Evolutionary conservation across 140 eudicot species (phyloP).

Genomic region (Stevia rebaudiana): DNA sequence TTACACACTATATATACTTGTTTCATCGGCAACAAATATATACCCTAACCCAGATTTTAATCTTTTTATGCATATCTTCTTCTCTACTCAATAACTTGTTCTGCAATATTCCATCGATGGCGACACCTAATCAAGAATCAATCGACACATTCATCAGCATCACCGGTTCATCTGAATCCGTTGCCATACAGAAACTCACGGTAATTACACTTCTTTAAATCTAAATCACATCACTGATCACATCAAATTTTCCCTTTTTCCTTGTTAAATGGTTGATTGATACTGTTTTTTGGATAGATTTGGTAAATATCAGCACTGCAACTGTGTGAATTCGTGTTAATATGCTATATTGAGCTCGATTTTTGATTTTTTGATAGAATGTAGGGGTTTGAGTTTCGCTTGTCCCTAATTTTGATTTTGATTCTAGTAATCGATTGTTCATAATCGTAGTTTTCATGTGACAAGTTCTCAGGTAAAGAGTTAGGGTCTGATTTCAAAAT

Average conservation of each 20-base stretch:
- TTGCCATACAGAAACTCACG: constrained; percentile 48
- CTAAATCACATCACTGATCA: constrained; percentile 22
- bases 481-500: constrained; percentile 19
- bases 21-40: constrained; percentile 3
- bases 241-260: not conserved
- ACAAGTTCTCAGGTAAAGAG: not conserved
- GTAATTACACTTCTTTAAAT: constrained; percentile 20
- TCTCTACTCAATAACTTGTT: constrained; percentile 21
- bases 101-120: constrained; percentile 35
- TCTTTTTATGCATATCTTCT: not conserved
- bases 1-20: constrained; percentile 4
- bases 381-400: constrained; percentile 18
- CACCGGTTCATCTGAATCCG: constrained; percentile 52
- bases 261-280: not conserved
- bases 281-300: constrained; percentile 2
- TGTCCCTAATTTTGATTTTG: constrained; percentile 6
- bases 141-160: constrained; percentile 59
- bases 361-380: constrained; percentile 11
- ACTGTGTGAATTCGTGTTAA: constrained; percentile 4
- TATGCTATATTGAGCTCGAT: constrained; percentile 13
- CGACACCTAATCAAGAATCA: constrained; percentile 59
- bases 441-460: not conserved
- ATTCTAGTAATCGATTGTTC: not conserved
- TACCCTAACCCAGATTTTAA: constrained; percentile 11
- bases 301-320: not conserved